phyloP scores from a whole-genome alignment of 768 basidiomycete genomes.

The Psilocybe cyanescens region DNA sequence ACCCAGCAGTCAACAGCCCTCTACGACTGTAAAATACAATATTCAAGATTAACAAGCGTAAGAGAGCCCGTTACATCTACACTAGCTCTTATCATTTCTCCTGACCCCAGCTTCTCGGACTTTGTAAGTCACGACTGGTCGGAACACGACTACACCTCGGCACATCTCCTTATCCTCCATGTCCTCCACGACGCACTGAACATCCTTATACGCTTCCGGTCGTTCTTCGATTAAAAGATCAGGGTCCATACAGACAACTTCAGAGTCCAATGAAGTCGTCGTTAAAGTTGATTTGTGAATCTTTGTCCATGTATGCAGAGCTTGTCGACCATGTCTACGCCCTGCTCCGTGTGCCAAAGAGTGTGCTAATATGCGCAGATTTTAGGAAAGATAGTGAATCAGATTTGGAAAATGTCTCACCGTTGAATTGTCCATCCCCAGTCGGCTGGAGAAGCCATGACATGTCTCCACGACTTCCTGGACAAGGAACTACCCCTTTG shows the following conservation, averaged over 20 bases:
- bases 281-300: constrained; percentile 30
- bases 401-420: constrained; percentile 16
- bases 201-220: constrained; percentile 42
- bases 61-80: no score
- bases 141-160: constrained; percentile 30
- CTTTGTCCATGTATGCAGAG: constrained; percentile 32
- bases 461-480: constrained; percentile 42
- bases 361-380: constrained; percentile 22
- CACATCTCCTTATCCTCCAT: constrained; percentile 33
- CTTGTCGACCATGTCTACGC: constrained; percentile 35
- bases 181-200: constrained; percentile 37
- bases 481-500: constrained; percentile 37
- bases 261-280: constrained; percentile 37
- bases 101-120: constrained; percentile 25
- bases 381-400: neutral
- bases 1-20: no score
- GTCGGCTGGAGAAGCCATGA: constrained; percentile 37
- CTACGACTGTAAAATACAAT: no score
- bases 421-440: constrained; percentile 38
- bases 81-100: constrained; percentile 9
- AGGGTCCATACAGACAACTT: constrained; percentile 37
- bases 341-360: constrained; percentile 45
- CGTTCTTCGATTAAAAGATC: constrained; percentile 41
- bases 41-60: no score
- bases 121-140: constrained; percentile 43